Conservation (phyloP, 306 rosid genomes). For the Luffa aegyptiaca region DNA sequence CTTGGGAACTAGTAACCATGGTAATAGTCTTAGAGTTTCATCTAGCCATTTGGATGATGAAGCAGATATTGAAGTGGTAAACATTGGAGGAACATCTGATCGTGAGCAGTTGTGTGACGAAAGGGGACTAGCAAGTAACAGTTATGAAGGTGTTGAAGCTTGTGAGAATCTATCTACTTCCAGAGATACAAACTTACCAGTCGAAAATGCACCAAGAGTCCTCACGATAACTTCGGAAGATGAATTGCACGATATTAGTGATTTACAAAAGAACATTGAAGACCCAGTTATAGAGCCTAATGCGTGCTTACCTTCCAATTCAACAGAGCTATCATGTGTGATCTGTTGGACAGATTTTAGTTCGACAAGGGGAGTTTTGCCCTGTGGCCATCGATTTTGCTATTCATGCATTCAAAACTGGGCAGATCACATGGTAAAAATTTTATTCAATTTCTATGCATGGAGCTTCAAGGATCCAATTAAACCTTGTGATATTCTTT, state of each 20-base stretch:
- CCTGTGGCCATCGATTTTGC: constrained; percentile 88
- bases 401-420: constrained; percentile 67
- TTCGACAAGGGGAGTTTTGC: constrained; percentile 62
- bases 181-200: constrained; percentile 14
- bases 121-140: constrained; percentile 17
- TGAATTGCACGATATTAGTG: constrained; percentile 24
- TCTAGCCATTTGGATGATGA: constrained; percentile 25
- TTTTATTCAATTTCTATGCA: constrained; percentile 7
- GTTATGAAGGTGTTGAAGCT: constrained; percentile 28
- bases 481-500: background rate
- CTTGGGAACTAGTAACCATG: constrained; percentile 15
- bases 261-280: constrained; percentile 12
- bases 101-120: constrained; percentile 19
- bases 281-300: constrained; percentile 17
- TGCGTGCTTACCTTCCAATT: constrained; percentile 19
- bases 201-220: constrained; percentile 22
- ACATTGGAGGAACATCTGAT: constrained; percentile 21
- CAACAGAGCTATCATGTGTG: constrained; percentile 66
- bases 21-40: constrained; percentile 17
- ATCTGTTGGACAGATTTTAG: constrained; percentile 80
- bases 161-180: constrained; percentile 16
- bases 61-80: constrained; percentile 15
- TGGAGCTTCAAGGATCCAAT: background rate
- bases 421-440: constrained; percentile 57
- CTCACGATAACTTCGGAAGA: constrained; percentile 24